Base-by-base conservation (phyloP, 805 yeast species). In the Dipodascopsis tothii region DNA sequence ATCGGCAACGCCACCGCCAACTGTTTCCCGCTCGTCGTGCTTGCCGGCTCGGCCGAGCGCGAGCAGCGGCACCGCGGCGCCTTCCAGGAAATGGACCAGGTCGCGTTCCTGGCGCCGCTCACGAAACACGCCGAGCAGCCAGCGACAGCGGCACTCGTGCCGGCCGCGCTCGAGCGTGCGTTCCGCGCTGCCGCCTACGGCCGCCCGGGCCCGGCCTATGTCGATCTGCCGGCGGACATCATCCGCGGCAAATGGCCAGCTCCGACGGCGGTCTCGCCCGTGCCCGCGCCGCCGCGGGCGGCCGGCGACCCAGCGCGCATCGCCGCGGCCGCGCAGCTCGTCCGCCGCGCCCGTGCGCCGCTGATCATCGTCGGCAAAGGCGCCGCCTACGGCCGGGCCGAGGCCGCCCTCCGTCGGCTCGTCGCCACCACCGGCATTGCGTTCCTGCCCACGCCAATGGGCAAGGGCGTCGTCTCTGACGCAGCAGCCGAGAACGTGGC, bases 381-480 rank as follows among this genome's bases (percentile, higher is more conserved):
- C 2, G 73, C 81, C 2, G 73, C 81, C 0, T 68, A 72, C 45
- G 64, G 67, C 1, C 60, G 60, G 30, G 71, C 76, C 0, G 70
- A 73, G 4, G 36, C 25, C 1, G 56, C 59, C 2, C 46, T 80
- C 5, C 59, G 72, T 1, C 33, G 51, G 0, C 67, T 81, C 39
- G 68, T 80, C 17, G 40, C 57, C 4, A 30, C 41, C 1, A 72
- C 75, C 40, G 55, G 64, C 6, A 39, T 80, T 1, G 75, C 81
- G 1, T 81, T 81, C 52, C 56, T 81, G 39, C 84, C 87, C 6
- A 80, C 87, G 0, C 86, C 88, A 2, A 81, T 81, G 88, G 88
- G 83, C 0, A 81, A 81, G 59, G 88, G 88, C 6, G 75, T 80
- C 0, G 61, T 81, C 1, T 65, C 74, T 2, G 88, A 81, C 56